These are phyloP conservation scores for Hamigera avellanea DNA, from an alignment of 495 filamentous ascomycete species.

Conservation along the genomic window DNA sequence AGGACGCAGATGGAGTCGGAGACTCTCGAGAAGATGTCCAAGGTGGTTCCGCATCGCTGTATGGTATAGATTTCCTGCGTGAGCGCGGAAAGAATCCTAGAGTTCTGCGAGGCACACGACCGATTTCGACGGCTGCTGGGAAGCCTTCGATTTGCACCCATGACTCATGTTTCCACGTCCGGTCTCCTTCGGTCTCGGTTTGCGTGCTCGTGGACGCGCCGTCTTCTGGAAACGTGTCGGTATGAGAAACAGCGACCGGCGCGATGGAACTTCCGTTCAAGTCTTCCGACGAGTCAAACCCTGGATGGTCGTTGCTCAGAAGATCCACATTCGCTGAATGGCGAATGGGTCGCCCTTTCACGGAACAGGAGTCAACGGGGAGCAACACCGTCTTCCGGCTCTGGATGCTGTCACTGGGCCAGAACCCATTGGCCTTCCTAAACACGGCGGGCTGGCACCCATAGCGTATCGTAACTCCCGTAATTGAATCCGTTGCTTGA, in stretches of 20 bases:
- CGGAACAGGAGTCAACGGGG: conserved; percentile 80
- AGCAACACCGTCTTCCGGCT: conserved; percentile 67
- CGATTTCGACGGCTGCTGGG: conserved; percentile 67
- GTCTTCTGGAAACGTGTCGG: conserved; percentile 8
- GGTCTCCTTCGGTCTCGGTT: conserved; percentile 32
- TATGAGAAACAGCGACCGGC: conserved; percentile 16
- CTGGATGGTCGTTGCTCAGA: conserved; percentile 15
- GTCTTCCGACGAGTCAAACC: conserved; percentile 19
- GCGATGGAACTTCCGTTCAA: conserved; percentile 30
- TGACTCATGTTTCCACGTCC: conserved; percentile 71
- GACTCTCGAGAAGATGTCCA: conserved; percentile 25
- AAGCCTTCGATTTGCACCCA: conserved; percentile 73
- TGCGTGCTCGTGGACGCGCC: conserved; percentile 8
- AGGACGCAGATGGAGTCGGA: conserved; percentile 21
- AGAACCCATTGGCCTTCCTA: conserved; percentile 80
- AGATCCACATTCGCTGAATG: conserved; percentile 21
- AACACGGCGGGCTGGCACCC: conserved; percentile 71
- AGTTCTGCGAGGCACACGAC: conserved; percentile 64
- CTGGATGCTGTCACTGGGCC: conserved; percentile 86
- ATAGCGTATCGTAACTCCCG: conserved; percentile 82
- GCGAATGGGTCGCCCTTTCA: conserved; percentile 53
- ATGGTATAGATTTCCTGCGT: conserved; percentile 62
- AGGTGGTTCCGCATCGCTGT: conserved; percentile 29
- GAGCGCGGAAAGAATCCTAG: conserved; percentile 88
- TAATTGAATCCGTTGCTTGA: conserved; percentile 68